Percentiles rank a stretch among this genome's conserved stretches.
These are phyloP conservation scores for Pezicula neosporulosa DNA, from an alignment of 2,329 filamentous ascomycete species.

Conservation along the genomic window DNA sequence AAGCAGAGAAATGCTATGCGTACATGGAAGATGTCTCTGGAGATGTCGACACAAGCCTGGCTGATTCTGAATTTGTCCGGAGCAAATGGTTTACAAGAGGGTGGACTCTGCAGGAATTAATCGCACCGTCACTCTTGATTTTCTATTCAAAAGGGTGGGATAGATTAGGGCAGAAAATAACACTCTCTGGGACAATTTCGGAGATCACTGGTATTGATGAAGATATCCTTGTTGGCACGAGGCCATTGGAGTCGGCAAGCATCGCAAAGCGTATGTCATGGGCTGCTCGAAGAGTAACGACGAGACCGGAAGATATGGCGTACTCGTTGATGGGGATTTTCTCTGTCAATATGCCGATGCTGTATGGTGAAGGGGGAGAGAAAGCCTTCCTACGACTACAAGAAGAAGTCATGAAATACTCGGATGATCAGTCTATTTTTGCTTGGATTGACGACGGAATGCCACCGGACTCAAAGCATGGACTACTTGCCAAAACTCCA, in stretches of 20 bases:
- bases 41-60: background rate
- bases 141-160: background rate
- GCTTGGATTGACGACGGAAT: slow-evolving; percentile 13
- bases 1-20: slow-evolving; percentile 1
- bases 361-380: slow-evolving; percentile 38
- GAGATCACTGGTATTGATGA: background rate
- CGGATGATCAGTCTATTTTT: slow-evolving; percentile 31
- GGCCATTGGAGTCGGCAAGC: background rate
- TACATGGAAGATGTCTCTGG: background rate
- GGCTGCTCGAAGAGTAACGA: slow-evolving; percentile 32
- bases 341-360: slow-evolving; percentile 36
- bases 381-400: slow-evolving; percentile 25
- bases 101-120: slow-evolving; percentile 5
- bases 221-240: background rate
- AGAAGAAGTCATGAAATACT: slow-evolving; percentile 20
- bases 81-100: slow-evolving; percentile 4
- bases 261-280: slow-evolving; percentile 28
- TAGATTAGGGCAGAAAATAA: background rate
- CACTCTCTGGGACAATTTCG: background rate
- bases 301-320: slow-evolving; percentile 34
- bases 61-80: background rate
- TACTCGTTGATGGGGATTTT: slow-evolving; percentile 41
- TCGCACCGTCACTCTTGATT: background rate
- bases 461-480: background rate
- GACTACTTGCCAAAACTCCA: slow-evolving; percentile 8